Conservation (phyloP, 148 eudicot genomes). For the Vaccinium vitisidaea region DNA sequence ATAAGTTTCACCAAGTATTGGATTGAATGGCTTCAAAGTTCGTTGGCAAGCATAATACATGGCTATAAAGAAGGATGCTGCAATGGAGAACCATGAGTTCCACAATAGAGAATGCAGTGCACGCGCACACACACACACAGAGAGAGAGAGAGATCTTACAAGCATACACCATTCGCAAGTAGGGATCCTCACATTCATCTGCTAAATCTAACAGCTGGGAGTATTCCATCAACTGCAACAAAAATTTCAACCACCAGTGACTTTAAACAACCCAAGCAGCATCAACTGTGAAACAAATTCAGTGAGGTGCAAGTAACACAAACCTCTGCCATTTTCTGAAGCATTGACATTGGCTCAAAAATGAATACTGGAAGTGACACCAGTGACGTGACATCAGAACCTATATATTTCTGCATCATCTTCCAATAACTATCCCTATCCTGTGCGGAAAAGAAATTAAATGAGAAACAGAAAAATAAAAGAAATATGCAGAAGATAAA, state of each 20-base stretch:
- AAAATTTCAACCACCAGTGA: slow-evolving; percentile 14
- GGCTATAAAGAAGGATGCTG: slow-evolving; percentile 88
- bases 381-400: slow-evolving; percentile 95
- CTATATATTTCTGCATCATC: slow-evolving; percentile 97
- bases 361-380: slow-evolving; percentile 95
- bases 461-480: slow-evolving; percentile 7
- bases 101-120: neutral
- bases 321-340: slow-evolving; percentile 99
- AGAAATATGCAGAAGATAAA: neutral
- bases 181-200: slow-evolving; percentile 93
- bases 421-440: slow-evolving; percentile 94
- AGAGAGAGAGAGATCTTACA: slow-evolving; percentile 37
- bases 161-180: slow-evolving; percentile 88
- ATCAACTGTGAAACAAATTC: neutral
- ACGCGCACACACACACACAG: neutral
- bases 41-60: slow-evolving; percentile 85
- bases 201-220: slow-evolving; percentile 82
- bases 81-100: slow-evolving; percentile 19
- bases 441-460: slow-evolving; percentile 33
- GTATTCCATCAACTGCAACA: slow-evolving; percentile 89
- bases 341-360: slow-evolving; percentile 99
- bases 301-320: slow-evolving; percentile 9
- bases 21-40: slow-evolving; percentile 99
- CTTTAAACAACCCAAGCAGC: neutral
- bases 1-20: slow-evolving; percentile 98